phyloP scores from a whole-genome alignment of 345 rosid species.

The sweet orange (Citrus sinensis) region DVS_A1.0 CM039163.1:26292501-26293000 shows the following conservation, averaged over 20 bases:
- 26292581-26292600: no score
- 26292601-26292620: neutral
- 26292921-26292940: neutral
- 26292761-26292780: neutral
- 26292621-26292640: no score
- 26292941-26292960: no score
- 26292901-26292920: neutral
- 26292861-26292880: neutral
- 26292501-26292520: no score
- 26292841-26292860: neutral
- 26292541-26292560: no score
- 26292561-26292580: neutral
- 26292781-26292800: slow-evolving; percentile 1
- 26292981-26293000: no score
- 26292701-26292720: neutral
- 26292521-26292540: no score
- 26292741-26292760: neutral
- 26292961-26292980: no score
- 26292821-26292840: neutral
- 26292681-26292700: neutral
- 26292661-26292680: no score
- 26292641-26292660: no score
- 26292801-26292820: neutral
- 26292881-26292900: neutral
- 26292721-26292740: neutral